phyloP scores from a whole-genome alignment of 495 filamentous ascomycete genomes.

The Chaetomium fimeti region DNA sequence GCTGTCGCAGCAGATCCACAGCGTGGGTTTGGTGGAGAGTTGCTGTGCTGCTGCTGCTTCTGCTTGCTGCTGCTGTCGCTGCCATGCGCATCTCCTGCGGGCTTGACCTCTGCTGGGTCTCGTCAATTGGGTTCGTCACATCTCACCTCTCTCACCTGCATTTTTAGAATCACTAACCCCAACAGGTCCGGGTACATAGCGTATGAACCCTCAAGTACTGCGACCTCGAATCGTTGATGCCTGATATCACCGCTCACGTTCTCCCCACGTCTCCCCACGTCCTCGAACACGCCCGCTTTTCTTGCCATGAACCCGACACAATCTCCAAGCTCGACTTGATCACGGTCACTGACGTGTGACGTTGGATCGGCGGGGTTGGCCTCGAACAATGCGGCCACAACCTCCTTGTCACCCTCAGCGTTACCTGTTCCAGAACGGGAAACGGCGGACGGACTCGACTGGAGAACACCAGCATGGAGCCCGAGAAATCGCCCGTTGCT shows the following conservation, averaged over 20 bases:
- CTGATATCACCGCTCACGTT: background rate
- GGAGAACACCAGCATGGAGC: slow-evolving; percentile 1
- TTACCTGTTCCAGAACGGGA: slow-evolving; percentile 22
- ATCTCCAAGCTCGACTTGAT: slow-evolving; percentile 17
- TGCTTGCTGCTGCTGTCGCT: background rate
- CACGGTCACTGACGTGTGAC: slow-evolving; percentile 33
- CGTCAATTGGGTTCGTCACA: background rate
- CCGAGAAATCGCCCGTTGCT: slow-evolving; percentile 3
- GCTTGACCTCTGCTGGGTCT: background rate
- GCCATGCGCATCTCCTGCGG: slow-evolving; percentile 9
- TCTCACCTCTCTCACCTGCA: background rate
- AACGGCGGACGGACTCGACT: background rate
- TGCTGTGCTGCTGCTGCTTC: background rate
- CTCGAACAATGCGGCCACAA: slow-evolving; percentile 31
- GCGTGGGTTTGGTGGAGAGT: background rate
- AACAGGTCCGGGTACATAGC: too few relatives aligned
- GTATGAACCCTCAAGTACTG: background rate
- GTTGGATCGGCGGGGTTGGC: slow-evolving; percentile 29
- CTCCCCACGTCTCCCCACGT: background rate
- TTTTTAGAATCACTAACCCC: too few relatives aligned
- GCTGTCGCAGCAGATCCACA: slow-evolving; percentile 1
- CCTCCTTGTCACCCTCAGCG: slow-evolving; percentile 24
- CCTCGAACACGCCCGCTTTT: background rate
- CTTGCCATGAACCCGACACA: background rate
- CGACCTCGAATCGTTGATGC: slow-evolving; percentile 3